Evolutionary conservation across 495 filamentous ascomycete genomes (phyloP).

Genomic region (Hapsidospora chrysogenum): DNA sequence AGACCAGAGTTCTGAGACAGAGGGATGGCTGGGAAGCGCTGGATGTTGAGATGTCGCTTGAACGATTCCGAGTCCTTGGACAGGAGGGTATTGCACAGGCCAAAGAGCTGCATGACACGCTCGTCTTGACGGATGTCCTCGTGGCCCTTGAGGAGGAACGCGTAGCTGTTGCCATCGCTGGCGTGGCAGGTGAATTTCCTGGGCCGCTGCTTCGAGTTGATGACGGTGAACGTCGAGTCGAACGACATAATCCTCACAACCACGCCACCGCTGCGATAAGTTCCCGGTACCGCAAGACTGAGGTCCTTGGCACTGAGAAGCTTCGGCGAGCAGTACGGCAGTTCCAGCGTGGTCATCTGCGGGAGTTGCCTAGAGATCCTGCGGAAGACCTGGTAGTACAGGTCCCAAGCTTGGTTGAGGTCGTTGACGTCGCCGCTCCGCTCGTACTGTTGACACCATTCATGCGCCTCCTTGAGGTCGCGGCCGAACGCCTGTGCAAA

Average conservation of each 20-base stretch:
- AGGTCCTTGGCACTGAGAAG: constrained; percentile 68
- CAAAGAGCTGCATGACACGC: constrained; percentile 97
- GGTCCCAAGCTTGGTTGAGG: constrained; percentile 93
- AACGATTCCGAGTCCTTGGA: constrained; percentile 86
- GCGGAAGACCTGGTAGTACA: constrained; percentile 95
- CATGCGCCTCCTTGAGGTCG: constrained; percentile 81
- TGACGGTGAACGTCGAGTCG: constrained; percentile 74
- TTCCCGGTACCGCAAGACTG: constrained; percentile 84
- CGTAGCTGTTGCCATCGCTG: constrained; percentile 71
- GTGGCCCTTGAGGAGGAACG: constrained; percentile 85
- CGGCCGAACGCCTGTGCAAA: constrained; percentile 97
- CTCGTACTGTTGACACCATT: constrained; percentile 88
- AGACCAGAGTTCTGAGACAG: constrained; percentile 91
- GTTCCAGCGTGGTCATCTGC: constrained; percentile 77
- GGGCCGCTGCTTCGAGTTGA: constrained; percentile 92
- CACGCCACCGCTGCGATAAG: constrained; percentile 75
- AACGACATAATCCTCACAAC: constrained; percentile 79
- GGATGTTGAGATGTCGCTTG: constrained; percentile 91
- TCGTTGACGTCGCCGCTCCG: constrained; percentile 78
- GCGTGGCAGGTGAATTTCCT: constrained; percentile 77
- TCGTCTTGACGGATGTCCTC: constrained; percentile 98
- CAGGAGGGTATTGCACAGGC: constrained; percentile 85
- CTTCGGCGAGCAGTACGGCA: constrained; percentile 91
- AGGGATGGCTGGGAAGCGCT: constrained; percentile 85
- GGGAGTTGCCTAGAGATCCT: constrained; percentile 89